Base-by-base conservation (phyloP, 2,329 filamentous ascomycete species). In the Paraphaeosphaeria sporulosa region DNA sequence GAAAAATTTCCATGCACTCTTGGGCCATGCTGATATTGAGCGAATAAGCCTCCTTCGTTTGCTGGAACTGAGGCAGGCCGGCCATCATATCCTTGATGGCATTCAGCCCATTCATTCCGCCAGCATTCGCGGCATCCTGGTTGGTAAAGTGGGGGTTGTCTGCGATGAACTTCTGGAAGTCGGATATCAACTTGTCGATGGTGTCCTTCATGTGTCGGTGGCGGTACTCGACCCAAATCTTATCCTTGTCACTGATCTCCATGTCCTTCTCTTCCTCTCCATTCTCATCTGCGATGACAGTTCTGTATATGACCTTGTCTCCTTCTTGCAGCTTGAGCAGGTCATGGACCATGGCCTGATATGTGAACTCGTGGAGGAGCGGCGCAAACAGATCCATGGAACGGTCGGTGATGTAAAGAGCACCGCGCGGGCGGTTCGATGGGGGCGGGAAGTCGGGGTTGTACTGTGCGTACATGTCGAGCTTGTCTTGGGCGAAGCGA, bases 171-270 rank as follows among this genome's bases (percentile, higher is more conserved):
- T 89, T 94, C 71, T 93, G 89, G 73, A 99, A 98, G 75, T 98
- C 94, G 58, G 88, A 86, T 84, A 94, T 95, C 62, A 99, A 84
- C 78, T 94, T 96, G 73, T 94, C 92, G 70, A 98, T 94, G 3
- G 95, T 95, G 76, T 98, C 94, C 76, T 96, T 97, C 95, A 99
- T 99, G 79, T 99, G 95, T 55, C 89, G 86, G 79, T 99, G 95
- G 57, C 95, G 87, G 73, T 97, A 97, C 62, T 95, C 92, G 25
- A 96, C 89, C 95, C 95, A 99, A 49, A 99, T 91, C 74, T 90
- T 91, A 80, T 99, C 95, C 71, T 92, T 91, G 66, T 99, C 95
- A 34, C 85, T 85, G 51, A 99, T 90, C 70, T 97, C 93, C 85
- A 97, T 91, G 47, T 97, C 94, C 76, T 96, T 97, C 61, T 91